A percentile compares a stretch with the other conserved stretches of the same genome.
phyloP scores from a whole-genome alignment of 1,284 basidiomycete genomes.

The Phlebopus sp. region DNA sequence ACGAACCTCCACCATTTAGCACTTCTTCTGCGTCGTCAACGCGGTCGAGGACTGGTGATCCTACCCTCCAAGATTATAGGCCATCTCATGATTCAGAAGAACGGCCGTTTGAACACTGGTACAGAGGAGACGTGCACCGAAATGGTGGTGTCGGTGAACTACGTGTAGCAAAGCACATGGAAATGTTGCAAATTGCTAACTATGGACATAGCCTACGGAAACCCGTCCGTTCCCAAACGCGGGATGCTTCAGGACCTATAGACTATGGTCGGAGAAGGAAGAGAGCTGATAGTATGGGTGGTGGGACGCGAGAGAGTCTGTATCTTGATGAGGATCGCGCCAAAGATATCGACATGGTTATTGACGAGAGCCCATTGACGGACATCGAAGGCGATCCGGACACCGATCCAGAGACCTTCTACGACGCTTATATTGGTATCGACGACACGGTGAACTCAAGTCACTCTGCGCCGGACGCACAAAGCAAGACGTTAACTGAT shows the following conservation, averaged over 20 bases:
- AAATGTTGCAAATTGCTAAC: conserved; percentile 81
- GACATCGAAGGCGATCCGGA: conserved; percentile 56
- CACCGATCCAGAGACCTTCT: conserved; percentile 26
- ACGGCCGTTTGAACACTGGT: conserved; percentile 79
- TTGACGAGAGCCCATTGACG: conserved; percentile 69
- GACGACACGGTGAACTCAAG: conserved; percentile 18
- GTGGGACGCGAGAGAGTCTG: conserved; percentile 55
- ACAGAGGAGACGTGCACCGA: conserved; percentile 72
- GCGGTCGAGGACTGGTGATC: conserved; percentile 25
- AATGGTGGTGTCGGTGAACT: conserved; percentile 80
- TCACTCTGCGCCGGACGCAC: conserved; percentile 14
- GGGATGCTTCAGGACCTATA: conserved; percentile 23
- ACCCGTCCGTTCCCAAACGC: conserved; percentile 20
- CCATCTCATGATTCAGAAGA: conserved; percentile 73
- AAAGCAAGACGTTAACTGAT: conserved; percentile 28
- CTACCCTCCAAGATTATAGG: conserved; percentile 34
- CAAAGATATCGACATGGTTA: conserved; percentile 45
- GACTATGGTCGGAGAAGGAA: conserved; percentile 36
- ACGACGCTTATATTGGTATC: conserved; percentile 22
- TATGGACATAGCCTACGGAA: conserved; percentile 54
- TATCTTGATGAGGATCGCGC: conserved; percentile 62
- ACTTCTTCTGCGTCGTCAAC: conserved; percentile 35
- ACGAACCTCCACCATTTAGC: conserved; percentile 48
- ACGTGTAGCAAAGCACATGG: conserved; percentile 62
- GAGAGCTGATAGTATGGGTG: conserved; percentile 58